Base-by-base conservation (phyloP, 345 rosid genomes). In the Euphorbia tirucalli region DNA sequence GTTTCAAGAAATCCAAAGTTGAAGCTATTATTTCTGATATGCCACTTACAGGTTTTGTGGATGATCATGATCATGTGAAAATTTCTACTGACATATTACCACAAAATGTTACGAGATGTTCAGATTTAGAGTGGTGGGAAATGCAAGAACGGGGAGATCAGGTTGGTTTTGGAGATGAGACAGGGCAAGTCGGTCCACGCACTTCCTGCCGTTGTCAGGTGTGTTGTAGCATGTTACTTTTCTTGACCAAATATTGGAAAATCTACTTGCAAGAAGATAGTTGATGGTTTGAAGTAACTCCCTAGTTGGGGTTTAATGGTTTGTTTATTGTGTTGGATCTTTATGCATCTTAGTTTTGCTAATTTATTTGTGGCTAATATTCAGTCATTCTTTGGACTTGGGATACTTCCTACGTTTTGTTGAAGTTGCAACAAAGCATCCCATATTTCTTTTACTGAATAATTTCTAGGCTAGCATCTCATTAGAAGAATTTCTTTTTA, bases 161-260 rank as follows among this genome's bases (percentile, higher is more conserved):
- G 78, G 81, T 77, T 74, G 84, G 85, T 71, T 83, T 71, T 49
- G 69, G 74, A 52, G 88, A 89, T 81, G 93, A 86, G 64, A 72
- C 76, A 68, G 96, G 97, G 80, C 91, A 93, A 85, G 95, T 91
- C 31, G 98, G 98, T 76, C 97, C 98, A 25, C 88, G 89, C 71
- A 68, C 89, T 72, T 87, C 99, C 68, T 96, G 99, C 79, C 89
- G 68, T 65, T 96, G 99, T 86, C 98, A 96, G 97, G 99, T 96
- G 71, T 61, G 90, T 82, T 80, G 64, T 70, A 67, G 28, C 24
- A 65, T 39, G 50, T 27, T 55, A 48, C 66, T 15, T 27, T 65
- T 65, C 37, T 43, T 25, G 57, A 63, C 66, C 32, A 48, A 39
- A 66, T 48, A n/a, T 56, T 11, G 4, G 28, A 56, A 55, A 44